Conservation (phyloP, 306 rosid genomes). For the Quercus glauca region DNA sequence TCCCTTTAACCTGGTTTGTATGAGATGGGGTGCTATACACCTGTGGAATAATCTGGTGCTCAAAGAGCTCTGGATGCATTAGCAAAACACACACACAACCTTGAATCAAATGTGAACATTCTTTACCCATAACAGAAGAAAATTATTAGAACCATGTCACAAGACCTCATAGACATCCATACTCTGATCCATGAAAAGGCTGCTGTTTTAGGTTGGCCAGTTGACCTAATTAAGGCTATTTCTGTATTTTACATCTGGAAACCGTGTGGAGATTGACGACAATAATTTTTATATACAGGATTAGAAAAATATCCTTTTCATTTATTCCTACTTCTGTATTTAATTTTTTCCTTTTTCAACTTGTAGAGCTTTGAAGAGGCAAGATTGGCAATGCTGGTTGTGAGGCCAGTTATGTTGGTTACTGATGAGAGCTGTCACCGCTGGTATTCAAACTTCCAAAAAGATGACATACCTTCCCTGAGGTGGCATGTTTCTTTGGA, state of each 20-base stretch:
- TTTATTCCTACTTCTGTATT: background rate
- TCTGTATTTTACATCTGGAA: no score
- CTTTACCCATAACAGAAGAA: background rate
- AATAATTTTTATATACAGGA: background rate
- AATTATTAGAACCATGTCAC: background rate
- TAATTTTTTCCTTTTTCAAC: background rate
- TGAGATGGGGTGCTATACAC: no score
- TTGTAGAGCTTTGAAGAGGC: slow-evolving; percentile 75
- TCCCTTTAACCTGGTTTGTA: no score
- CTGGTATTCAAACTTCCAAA: slow-evolving; percentile 58
- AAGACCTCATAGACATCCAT: no score
- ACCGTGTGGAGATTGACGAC: no score
- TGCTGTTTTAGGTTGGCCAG: no score
- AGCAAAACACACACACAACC: no score
- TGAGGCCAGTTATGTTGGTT: slow-evolving; percentile 73
- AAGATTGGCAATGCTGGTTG: slow-evolving; percentile 52
- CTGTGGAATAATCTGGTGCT: no score
- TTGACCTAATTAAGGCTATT: no score
- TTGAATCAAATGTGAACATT: background rate
- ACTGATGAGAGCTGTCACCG: slow-evolving; percentile 54
- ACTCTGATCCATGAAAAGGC: no score
- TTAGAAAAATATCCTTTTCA: background rate
- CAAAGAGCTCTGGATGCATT: no score
- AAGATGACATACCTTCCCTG: slow-evolving; percentile 48
- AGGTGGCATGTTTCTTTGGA: slow-evolving; percentile 62